Percentiles rank a stretch among this genome's conserved stretches.
Conservation (phyloP, 2,329 filamentous ascomycete species). For the Lachnellula subtilissima region DNA sequence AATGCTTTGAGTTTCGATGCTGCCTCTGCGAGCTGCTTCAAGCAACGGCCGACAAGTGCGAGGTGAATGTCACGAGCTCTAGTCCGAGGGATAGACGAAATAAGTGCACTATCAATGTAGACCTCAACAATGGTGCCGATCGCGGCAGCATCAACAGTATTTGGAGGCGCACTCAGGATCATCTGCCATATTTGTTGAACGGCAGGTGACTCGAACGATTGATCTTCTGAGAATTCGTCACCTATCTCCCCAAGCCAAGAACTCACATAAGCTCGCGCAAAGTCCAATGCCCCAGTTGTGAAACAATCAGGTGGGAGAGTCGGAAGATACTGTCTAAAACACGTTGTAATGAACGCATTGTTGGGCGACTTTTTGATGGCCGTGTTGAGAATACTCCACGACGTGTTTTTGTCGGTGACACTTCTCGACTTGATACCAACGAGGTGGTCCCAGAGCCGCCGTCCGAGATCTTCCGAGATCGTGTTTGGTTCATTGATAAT, state of each 20-base stretch:
- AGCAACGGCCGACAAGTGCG: slow-evolving; percentile 66
- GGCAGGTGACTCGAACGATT: slow-evolving; percentile 47
- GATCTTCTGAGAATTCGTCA: slow-evolving; percentile 45
- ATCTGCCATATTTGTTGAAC: slow-evolving; percentile 80
- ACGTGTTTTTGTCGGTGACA: slow-evolving; percentile 55
- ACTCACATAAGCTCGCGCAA: slow-evolving; percentile 50
- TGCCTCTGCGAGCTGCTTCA: slow-evolving; percentile 62
- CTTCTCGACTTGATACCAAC: slow-evolving; percentile 60
- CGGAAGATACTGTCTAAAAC: slow-evolving; percentile 53
- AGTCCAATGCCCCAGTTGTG: slow-evolving; percentile 57
- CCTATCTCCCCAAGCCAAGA: slow-evolving; percentile 44
- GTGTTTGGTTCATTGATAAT: slow-evolving; percentile 57
- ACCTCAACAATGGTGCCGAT: slow-evolving; percentile 68
- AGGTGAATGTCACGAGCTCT: slow-evolving; percentile 58
- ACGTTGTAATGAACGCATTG: slow-evolving; percentile 52
- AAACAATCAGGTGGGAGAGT: slow-evolving; percentile 52
- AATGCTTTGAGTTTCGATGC: slow-evolving; percentile 52
- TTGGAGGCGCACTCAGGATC: slow-evolving; percentile 62
- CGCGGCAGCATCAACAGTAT: slow-evolving; percentile 61
- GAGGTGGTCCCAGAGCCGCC: slow-evolving; percentile 66
- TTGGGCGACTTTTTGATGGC: slow-evolving; percentile 41
- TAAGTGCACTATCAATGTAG: slow-evolving; percentile 59
- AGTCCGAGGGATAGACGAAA: slow-evolving; percentile 44
- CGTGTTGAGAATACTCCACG: slow-evolving; percentile 63
- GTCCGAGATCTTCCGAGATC: slow-evolving; percentile 57